Evolutionary conservation across 116 monocot species (phyloP).

Genomic region (Cymodocea nodosa): DNA sequence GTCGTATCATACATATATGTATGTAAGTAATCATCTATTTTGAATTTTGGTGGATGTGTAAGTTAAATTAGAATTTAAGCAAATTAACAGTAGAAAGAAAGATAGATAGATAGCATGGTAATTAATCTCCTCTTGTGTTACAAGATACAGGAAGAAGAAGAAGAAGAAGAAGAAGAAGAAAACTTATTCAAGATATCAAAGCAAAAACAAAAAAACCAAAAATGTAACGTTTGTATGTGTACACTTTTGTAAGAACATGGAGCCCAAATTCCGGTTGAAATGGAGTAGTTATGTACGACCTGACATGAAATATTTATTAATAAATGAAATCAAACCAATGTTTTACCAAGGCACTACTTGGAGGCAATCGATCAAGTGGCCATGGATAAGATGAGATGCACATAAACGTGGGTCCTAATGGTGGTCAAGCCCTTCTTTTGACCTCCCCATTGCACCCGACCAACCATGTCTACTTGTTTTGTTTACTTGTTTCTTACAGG

Average conservation of each 20-base stretch:
- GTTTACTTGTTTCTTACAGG: constrained; percentile 1
- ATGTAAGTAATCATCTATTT: no score
- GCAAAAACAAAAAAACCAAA: no score
- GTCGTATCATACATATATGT: no score
- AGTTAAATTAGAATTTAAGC: no score
- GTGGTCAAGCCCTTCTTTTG: constrained; percentile 1
- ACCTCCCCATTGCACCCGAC: neutral
- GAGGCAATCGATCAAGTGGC: constrained; percentile 18
- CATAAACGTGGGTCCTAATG: neutral
- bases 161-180: no score
- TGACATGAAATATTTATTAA: neutral
- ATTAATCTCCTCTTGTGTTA: no score
- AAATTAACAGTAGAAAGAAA: no score
- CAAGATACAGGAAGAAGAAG: no score
- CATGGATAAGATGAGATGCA: neutral
- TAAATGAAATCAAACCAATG: constrained; percentile 31
- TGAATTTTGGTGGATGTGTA: no score
- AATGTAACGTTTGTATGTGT: no score
- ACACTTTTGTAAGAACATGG: neutral
- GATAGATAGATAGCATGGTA: no score
- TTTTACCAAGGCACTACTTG: constrained; percentile 26
- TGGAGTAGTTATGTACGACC: constrained; percentile 35
- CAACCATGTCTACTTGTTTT: neutral
- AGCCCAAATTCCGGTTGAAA: constrained; percentile 8
- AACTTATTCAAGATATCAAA: no score